A percentile compares a stretch with the other conserved stretches of the same genome.
Evolutionary conservation across 106 monocot species (phyloP).

Genomic region (Acanthochlamys bracteata): DNA sequence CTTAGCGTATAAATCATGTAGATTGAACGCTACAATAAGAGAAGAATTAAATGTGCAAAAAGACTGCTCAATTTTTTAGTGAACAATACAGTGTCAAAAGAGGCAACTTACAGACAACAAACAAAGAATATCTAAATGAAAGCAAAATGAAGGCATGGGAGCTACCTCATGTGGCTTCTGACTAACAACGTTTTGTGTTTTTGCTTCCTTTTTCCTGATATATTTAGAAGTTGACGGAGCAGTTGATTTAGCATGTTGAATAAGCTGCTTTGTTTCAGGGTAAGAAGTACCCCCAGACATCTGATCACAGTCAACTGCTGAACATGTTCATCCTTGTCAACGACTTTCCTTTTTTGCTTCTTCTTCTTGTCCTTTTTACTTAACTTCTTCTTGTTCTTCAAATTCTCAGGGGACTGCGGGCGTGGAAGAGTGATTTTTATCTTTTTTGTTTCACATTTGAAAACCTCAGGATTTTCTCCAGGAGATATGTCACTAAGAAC

Average conservation of each 20-base stretch:
- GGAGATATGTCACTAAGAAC: conserved; percentile 17
- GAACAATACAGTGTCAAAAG: no score
- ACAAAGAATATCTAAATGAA: not conserved
- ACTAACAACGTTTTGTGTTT: conserved; percentile 19
- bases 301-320: conserved; percentile 15
- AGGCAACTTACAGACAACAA: not conserved
- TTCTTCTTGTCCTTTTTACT: conserved; percentile 32
- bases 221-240: conserved; percentile 19
- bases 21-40: no score
- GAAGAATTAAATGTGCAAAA: no score
- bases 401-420: conserved; percentile 22
- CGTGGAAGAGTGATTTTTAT: conserved; percentile 19
- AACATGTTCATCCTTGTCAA: conserved; percentile 32
- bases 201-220: conserved; percentile 25
- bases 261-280: conserved; percentile 22
- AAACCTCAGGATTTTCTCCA: conserved; percentile 16
- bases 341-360: conserved; percentile 16
- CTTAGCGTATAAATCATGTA: no score
- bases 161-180: conserved; percentile 41
- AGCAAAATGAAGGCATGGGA: conserved; percentile 1
- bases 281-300: conserved; percentile 22
- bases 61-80: no score
- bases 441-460: conserved; percentile 13
- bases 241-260: conserved; percentile 24
- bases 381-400: conserved; percentile 40